Evolutionary conservation across 2,329 filamentous ascomycete genomes (phyloP).

Genomic region (Paracamarosporium sp.): DNA sequence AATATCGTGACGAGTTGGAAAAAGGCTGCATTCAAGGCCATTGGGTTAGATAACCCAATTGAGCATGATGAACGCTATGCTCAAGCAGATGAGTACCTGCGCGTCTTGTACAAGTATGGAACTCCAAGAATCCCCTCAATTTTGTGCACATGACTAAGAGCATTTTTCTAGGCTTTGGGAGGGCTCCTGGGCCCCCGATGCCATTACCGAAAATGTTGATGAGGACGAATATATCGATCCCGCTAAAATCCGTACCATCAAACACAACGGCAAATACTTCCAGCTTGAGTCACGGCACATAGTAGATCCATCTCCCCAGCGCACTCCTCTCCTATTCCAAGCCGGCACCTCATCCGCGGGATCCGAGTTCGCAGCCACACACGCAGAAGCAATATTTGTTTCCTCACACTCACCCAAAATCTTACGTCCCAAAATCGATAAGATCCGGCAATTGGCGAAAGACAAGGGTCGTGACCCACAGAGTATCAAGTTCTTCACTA

Average conservation of each 20-base stretch:
- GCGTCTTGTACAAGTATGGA: slow-evolving; percentile 65
- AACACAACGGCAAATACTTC: slow-evolving; percentile 65
- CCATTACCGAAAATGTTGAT: slow-evolving; percentile 60
- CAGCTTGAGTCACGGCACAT: slow-evolving; percentile 55
- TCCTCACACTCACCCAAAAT: slow-evolving; percentile 60
- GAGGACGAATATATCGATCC: slow-evolving; percentile 66
- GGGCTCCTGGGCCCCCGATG: slow-evolving; percentile 62
- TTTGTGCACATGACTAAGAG: neutral
- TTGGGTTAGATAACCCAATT: slow-evolving; percentile 63
- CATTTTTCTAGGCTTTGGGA: slow-evolving; percentile 58
- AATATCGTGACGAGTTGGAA: slow-evolving; percentile 72
- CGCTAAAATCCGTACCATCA: slow-evolving; percentile 64
- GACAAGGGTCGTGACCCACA: slow-evolving; percentile 62
- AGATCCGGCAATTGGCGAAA: slow-evolving; percentile 60
- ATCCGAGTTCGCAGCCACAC: slow-evolving; percentile 62
- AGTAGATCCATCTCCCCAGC: slow-evolving; percentile 48
- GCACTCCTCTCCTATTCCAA: slow-evolving; percentile 54
- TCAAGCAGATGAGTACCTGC: slow-evolving; percentile 68
- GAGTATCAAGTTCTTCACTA: slow-evolving; percentile 60
- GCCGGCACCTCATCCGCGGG: slow-evolving; percentile 67
- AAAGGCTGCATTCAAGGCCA: slow-evolving; percentile 68
- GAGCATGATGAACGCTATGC: slow-evolving; percentile 67
- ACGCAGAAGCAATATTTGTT: slow-evolving; percentile 68
- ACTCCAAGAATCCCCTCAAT: neutral
- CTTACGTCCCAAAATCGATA: slow-evolving; percentile 58